Evolutionary conservation across 2,329 filamentous ascomycete genomes (phyloP).

Genomic region (Penicillium psychrosexuale): DNA sequence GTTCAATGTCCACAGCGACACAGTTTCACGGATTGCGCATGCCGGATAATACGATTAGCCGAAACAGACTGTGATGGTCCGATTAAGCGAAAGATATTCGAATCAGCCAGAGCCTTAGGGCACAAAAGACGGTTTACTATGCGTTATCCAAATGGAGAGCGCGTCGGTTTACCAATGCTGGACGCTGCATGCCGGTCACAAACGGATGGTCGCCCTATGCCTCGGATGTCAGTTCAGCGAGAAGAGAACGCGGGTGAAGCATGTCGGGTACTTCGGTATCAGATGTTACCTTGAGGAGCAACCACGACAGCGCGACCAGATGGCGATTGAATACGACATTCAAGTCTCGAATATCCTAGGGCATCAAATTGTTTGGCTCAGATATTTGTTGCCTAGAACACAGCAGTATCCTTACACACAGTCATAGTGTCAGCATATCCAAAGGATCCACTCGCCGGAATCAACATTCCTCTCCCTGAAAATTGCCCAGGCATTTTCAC

Average conservation of each 20-base stretch:
- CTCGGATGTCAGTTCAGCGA: slow-evolving; percentile 29
- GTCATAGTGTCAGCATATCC: slow-evolving; percentile 30
- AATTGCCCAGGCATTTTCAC: slow-evolving; percentile 27
- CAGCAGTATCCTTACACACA: slow-evolving; percentile 47
- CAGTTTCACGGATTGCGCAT: slow-evolving; percentile 70
- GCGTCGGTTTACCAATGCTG: slow-evolving; percentile 56
- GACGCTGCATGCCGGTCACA: slow-evolving; percentile 59
- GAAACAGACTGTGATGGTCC: slow-evolving; percentile 32
- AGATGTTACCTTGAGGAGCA: slow-evolving; percentile 52
- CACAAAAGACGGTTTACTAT: slow-evolving; percentile 47
- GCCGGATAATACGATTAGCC: slow-evolving; percentile 66
- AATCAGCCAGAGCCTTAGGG: slow-evolving; percentile 45
- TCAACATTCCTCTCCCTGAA: slow-evolving; percentile 31
- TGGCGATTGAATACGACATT: slow-evolving; percentile 12
- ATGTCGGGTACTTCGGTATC: slow-evolving; percentile 49
- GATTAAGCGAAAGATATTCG: slow-evolving; percentile 37
- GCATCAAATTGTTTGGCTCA: slow-evolving; percentile 18
- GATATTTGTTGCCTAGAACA: slow-evolving; percentile 32
- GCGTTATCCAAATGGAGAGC: slow-evolving; percentile 42
- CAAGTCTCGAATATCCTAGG: slow-evolving; percentile 19
- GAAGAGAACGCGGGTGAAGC: slow-evolving; percentile 52
- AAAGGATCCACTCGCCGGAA: slow-evolving; percentile 58
- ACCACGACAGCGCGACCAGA: slow-evolving; percentile 19
- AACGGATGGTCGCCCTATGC: slow-evolving; percentile 56
- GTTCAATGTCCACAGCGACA: slow-evolving; percentile 47